phyloP scores from a whole-genome alignment of 495 filamentous ascomycete species.

The Hypoxylon cercidicola region DNA sequence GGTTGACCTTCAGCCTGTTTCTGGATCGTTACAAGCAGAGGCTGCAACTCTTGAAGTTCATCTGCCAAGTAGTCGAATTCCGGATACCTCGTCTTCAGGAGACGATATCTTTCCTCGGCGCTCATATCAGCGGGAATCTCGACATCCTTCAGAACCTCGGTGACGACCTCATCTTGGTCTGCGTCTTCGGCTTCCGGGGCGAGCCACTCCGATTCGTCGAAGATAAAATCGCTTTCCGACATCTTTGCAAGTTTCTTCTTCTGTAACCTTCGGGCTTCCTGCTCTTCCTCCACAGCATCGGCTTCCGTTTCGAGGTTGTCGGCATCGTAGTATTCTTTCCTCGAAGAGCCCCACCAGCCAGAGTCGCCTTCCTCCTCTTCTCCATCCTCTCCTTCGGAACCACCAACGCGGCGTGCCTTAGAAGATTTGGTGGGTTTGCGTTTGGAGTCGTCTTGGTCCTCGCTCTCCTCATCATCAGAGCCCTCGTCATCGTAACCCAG shows the following conservation, averaged over 20 bases:
- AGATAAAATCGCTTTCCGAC: slow-evolving; percentile 89
- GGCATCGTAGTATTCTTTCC: slow-evolving; percentile 90
- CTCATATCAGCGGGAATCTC: slow-evolving; percentile 84
- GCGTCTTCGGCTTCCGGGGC: slow-evolving; percentile 55
- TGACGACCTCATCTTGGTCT: slow-evolving; percentile 68
- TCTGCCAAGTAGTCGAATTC: slow-evolving; percentile 88
- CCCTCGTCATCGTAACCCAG: slow-evolving; percentile 71
- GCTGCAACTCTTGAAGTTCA: slow-evolving; percentile 79
- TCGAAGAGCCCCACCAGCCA: slow-evolving; percentile 86
- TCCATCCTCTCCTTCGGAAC: slow-evolving; percentile 56
- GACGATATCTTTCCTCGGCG: slow-evolving; percentile 75
- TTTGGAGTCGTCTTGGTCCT: slow-evolving; percentile 37
- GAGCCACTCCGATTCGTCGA: slow-evolving; percentile 88
- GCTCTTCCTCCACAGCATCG: slow-evolving; percentile 92
- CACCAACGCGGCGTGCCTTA: slow-evolving; percentile 41
- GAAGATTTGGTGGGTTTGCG: slow-evolving; percentile 34
- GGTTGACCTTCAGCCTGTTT: slow-evolving; percentile 64
- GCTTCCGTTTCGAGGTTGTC: slow-evolving; percentile 90
- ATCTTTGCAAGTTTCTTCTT: slow-evolving; percentile 87
- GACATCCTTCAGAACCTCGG: slow-evolving; percentile 82
- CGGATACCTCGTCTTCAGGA: slow-evolving; percentile 83
- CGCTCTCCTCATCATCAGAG: slow-evolving; percentile 61
- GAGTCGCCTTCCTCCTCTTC: slow-evolving; percentile 78
- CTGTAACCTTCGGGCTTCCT: slow-evolving; percentile 85
- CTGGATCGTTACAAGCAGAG: slow-evolving; percentile 66